Evolutionary conservation across 352 stramenopile genomes (phyloP).

Genomic region (Globisporangium canariense): DNA sequence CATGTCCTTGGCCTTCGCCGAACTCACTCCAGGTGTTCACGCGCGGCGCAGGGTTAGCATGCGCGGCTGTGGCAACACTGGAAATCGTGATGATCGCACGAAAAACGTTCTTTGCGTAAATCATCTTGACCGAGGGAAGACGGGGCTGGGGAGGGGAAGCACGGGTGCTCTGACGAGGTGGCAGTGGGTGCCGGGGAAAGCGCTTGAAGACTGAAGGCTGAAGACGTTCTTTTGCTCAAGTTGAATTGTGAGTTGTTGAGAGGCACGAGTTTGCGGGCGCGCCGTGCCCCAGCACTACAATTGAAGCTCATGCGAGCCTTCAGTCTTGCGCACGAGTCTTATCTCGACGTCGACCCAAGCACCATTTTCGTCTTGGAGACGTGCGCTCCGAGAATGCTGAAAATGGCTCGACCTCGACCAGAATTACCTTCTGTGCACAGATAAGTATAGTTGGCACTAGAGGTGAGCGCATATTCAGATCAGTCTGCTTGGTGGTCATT

Average conservation of each 20-base stretch:
- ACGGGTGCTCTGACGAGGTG: conserved; percentile 19
- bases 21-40: conserved; percentile 21
- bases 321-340: background rate
- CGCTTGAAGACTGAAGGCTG: conserved; percentile 19
- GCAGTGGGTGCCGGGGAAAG: conserved; percentile 17
- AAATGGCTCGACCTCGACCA: background rate
- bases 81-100: conserved; percentile 54
- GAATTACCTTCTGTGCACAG: background rate
- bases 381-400: background rate
- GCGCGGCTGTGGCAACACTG: conserved; percentile 34
- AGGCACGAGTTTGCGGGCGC: background rate
- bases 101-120: conserved; percentile 59
- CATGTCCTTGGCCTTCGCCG: conserved; percentile 21
- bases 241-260: conserved; percentile 19
- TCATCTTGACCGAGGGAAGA: conserved; percentile 35
- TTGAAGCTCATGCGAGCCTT: background rate
- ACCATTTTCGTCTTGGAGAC: background rate
- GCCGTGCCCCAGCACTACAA: background rate
- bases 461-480: background rate
- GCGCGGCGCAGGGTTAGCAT: conserved; percentile 21
- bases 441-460: background rate
- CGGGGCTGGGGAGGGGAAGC: conserved; percentile 19
- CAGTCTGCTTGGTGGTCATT: background rate
- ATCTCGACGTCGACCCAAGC: background rate
- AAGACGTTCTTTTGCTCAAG: conserved; percentile 22